Evolutionary conservation across 345 rosid species (phyloP), one percentile per base, ranked within the genome.

Genomic region (Psidium friedrichsthalianum): DNA sequence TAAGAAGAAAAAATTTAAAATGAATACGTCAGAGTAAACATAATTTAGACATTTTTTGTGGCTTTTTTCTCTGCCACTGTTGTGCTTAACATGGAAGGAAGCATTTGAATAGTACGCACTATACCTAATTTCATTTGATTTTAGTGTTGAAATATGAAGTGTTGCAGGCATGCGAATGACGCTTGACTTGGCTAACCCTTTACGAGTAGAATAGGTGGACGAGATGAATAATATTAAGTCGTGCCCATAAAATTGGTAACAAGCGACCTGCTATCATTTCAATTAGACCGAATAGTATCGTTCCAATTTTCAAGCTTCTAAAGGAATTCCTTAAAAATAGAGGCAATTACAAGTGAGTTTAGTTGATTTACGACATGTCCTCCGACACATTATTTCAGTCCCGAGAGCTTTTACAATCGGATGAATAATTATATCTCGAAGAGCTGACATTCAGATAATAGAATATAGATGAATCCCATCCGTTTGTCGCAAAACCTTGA

Each of bases 151-250:
- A 8, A 69, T 36, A 36, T 20, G 6, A 18, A 69, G 13, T 4
- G 47, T 2, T 8, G 25, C 1, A 1, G 20, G 7, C 13, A 36
- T 20, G 16, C 18, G 42, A 8, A 61, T 29, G 36, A 64, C 22
- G 1, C 8, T 20, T 16, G 4, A 6, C 55, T 53, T 3, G 22
- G 20, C 11, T 8, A 9, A 64, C 42, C 8, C 0, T 0, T 7
- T 29, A 29, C 0, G 3, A 61, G 15, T 29, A 29, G 21, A 61
- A 27, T 15, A 0, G 42, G 1, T 15, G 40, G 1, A 20, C 20
- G 74, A 27, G 74, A 3, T 40, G 78, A 69, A 69, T 69, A 36
- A 32, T 5, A n/a, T n/a, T n/a, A 0, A 10, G 13, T 20, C 1
- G 0, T 36, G 11, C 8, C 8, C 1, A 6, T 61, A 0, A 15